Evolutionary conservation across 1,284 basidiomycete genomes (phyloP), one percentile per base, ranked within the genome.

Genomic region (Boletus holoroseus): DNA sequence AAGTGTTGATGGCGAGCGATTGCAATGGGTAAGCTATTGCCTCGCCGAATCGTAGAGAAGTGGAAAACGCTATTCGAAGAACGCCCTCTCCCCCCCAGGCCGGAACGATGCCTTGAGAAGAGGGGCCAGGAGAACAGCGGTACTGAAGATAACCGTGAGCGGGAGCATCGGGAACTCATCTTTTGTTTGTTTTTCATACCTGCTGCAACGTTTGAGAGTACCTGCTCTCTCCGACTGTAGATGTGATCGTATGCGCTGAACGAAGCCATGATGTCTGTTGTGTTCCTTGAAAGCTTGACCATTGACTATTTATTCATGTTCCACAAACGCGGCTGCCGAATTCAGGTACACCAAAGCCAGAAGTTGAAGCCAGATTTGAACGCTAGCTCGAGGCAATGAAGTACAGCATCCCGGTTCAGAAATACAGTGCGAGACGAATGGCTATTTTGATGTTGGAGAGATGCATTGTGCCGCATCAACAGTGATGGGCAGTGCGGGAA

Each of bases 1-100:
- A 42, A 12, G 27, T 55, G 55, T 31, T 56, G 45, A 35, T 56
- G 55, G 36, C 51, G 55, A 44, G 55, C 27, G 32, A 56, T 57
- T 12, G 55, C 37, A 31, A 42, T 9, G 28, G 46, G 39, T 22
- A 58, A 18, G 22, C 38, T 58, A 20, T 56, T 51, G 20, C 51
- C 51, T 7, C 20, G 50, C 5, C 27, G 26, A 13, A 54, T 43
- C 31, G 51, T 55, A 12, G 55, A 58, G 41, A 56, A 58, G 16
- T 58, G 55, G 24, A 56, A 56, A 7, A 35, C 8, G 13, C 11
- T 22, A 44, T 55, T 31, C 24, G 42, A 27, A 15, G 43, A 26
- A 18, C 13, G 15, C 32, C 20, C 24, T 15, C 84, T 82, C 58
- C 11, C n/a, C 5, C 3, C 18, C 20, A 20, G 13, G 2, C n/a